phyloP scores from a whole-genome alignment of 1,139 yeast species.

The Diutina rugosa region DNA sequence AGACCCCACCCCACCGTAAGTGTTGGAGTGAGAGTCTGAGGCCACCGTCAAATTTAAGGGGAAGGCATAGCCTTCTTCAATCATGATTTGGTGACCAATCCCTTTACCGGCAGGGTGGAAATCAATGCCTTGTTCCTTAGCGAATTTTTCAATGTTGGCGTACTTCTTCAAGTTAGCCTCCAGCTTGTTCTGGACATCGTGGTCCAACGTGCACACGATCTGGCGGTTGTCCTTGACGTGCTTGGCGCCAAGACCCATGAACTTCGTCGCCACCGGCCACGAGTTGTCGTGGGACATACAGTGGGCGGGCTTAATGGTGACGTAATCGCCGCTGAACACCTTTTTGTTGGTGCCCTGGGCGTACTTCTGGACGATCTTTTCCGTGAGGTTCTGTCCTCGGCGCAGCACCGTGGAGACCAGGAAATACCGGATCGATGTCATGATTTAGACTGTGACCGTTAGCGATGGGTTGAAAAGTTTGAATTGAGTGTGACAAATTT shows the following conservation, averaged over 20 bases:
- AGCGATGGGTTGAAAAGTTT: neutral
- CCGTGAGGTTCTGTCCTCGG: slow-evolving; percentile 74
- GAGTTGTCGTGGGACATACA: slow-evolving; percentile 99
- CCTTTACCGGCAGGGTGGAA: slow-evolving; percentile 99
- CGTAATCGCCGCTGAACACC: slow-evolving; percentile 87
- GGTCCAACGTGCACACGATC: slow-evolving; percentile 92
- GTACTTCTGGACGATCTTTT: slow-evolving; percentile 86
- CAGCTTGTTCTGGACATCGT: slow-evolving; percentile 88
- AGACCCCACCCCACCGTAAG: slow-evolving; percentile 94
- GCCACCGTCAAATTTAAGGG: slow-evolving; percentile 92
- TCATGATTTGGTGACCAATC: slow-evolving; percentile 97
- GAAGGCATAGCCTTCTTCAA: slow-evolving; percentile 96
- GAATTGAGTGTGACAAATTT: neutral
- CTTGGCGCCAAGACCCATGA: slow-evolving; percentile 88
- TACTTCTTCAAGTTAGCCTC: slow-evolving; percentile 85
- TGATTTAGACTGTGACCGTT: neutral
- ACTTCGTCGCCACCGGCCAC: slow-evolving; percentile 97
- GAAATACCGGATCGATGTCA: neutral
- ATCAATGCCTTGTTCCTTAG: slow-evolving; percentile 84
- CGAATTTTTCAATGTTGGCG: slow-evolving; percentile 76
- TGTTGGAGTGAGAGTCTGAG: slow-evolving; percentile 94
- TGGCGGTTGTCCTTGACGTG: slow-evolving; percentile 74
- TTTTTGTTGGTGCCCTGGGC: slow-evolving; percentile 72
- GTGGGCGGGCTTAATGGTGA: slow-evolving; percentile 87
- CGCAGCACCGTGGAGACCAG: neutral